A percentile compares a stretch with the other conserved stretches of the same genome.
phyloP scores from a whole-genome alignment of 768 basidiomycete species.

The Gautieria morchelliformis region DNA sequence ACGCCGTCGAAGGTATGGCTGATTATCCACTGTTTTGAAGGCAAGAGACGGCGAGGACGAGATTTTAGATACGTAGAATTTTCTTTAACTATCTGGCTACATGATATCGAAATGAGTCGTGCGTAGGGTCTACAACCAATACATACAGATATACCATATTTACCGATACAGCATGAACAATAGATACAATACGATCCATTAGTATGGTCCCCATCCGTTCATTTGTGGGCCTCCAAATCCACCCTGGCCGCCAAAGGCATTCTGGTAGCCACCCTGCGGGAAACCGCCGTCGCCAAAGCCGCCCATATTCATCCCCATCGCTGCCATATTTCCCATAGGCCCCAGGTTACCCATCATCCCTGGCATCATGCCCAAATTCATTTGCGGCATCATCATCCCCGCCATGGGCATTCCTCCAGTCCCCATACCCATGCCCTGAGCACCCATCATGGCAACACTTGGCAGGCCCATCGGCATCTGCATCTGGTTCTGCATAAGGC shows the following conservation, averaged over 20 bases:
- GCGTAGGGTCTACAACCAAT: not conserved
- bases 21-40: slow-evolving; percentile 26
- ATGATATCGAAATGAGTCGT: not conserved
- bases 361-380: slow-evolving; percentile 20
- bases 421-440: slow-evolving; percentile 3
- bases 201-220: slow-evolving; percentile 8
- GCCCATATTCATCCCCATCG: slow-evolving; percentile 21
- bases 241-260: not conserved
- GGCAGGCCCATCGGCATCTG: slow-evolving; percentile 10
- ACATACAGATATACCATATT: not conserved
- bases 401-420: slow-evolving; percentile 1
- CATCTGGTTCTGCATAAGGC: slow-evolving; percentile 13
- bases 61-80: slow-evolving; percentile 37
- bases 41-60: slow-evolving; percentile 64
- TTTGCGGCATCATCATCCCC: slow-evolving; percentile 18
- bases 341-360: slow-evolving; percentile 35
- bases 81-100: not conserved
- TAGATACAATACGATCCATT: not conserved
- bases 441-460: not conserved
- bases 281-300: slow-evolving; percentile 15
- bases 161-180: not conserved
- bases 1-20: not conserved
- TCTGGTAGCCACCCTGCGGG: not conserved
- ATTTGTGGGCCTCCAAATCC: slow-evolving; percentile 3
- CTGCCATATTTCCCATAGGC: slow-evolving; percentile 19